Evolutionary conservation across 1,284 basidiomycete species (phyloP).

Genomic region (Anthracocystis walkeri): DNA sequence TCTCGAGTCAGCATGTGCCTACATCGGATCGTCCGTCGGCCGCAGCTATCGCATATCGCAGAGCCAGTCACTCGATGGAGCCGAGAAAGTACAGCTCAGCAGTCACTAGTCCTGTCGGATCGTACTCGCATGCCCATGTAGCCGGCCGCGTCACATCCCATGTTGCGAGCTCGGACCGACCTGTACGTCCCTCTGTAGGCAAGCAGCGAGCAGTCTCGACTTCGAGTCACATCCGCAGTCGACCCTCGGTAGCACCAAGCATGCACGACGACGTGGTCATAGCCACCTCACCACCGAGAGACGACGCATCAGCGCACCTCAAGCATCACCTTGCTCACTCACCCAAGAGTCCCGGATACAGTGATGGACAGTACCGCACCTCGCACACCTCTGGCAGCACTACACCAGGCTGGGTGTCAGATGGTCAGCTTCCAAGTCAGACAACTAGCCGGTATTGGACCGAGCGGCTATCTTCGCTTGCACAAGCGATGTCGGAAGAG

Average conservation of each 20-base stretch:
- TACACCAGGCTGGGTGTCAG: constrained; percentile 39
- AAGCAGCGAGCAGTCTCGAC: constrained; percentile 38
- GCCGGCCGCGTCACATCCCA: constrained; percentile 7
- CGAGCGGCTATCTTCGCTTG: constrained; percentile 38
- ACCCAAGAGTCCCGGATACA: constrained; percentile 7
- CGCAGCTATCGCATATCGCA: not conserved
- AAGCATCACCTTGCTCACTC: constrained; percentile 35
- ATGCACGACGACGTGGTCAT: constrained; percentile 25
- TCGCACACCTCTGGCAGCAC: constrained; percentile 12
- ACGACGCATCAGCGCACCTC: constrained; percentile 26
- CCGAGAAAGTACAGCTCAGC: constrained; percentile 12
- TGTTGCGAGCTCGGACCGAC: constrained; percentile 3
- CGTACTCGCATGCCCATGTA: constrained; percentile 14
- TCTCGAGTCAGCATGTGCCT: constrained; percentile 20
- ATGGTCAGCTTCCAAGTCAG: constrained; percentile 18
- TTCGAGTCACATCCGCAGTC: constrained; percentile 23
- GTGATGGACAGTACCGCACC: not conserved
- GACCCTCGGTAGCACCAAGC: constrained; percentile 22
- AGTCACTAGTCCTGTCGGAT: constrained; percentile 37
- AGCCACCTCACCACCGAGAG: constrained; percentile 40
- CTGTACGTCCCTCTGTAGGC: constrained; percentile 11
- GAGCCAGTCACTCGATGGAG: constrained; percentile 37
- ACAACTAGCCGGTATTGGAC: constrained; percentile 39
- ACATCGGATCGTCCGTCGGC: constrained; percentile 6
- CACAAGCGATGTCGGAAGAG: constrained; percentile 45